Percentiles rank a stretch among this genome's conserved stretches.
Conservation (phyloP, 805 yeast species). For the Barnettozyma sucrosica region DNA sequence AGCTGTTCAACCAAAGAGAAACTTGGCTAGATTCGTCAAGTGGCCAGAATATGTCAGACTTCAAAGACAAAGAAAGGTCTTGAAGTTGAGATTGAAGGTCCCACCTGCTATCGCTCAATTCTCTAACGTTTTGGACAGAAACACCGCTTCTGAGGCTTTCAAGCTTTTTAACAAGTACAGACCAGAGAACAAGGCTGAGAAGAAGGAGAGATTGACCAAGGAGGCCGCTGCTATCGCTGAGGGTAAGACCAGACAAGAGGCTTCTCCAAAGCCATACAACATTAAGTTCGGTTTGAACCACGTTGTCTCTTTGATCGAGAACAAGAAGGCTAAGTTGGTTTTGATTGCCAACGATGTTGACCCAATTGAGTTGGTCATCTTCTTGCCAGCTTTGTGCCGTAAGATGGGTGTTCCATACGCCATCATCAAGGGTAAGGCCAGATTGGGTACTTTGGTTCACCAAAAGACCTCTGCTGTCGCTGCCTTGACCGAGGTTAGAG, state of each 20-base stretch:
- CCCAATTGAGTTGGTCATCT: slow-evolving; percentile 96
- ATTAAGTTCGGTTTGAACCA: slow-evolving; percentile 99
- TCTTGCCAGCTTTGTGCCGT: slow-evolving; percentile 98
- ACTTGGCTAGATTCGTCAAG: slow-evolving; percentile 94
- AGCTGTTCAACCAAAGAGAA: slow-evolving; percentile 89
- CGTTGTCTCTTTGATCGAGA: slow-evolving; percentile 94
- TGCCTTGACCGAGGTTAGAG: slow-evolving; percentile 90
- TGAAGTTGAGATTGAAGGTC: slow-evolving; percentile 93
- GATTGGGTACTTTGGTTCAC: slow-evolving; percentile 97
- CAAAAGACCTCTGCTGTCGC: slow-evolving; percentile 96
- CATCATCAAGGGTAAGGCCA: slow-evolving; percentile 95
- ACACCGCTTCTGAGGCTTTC: slow-evolving; percentile 96
- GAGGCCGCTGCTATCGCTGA: slow-evolving; percentile 99
- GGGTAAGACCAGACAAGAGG: slow-evolving; percentile 96
- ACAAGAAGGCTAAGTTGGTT: slow-evolving; percentile 97
- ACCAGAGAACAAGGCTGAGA: slow-evolving; percentile 96
- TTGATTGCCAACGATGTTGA: slow-evolving; percentile 98
- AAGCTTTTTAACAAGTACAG: slow-evolving; percentile 98
- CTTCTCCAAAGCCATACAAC: slow-evolving; percentile 92
- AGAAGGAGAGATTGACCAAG: slow-evolving; percentile 98
- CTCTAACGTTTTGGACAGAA: slow-evolving; percentile 94
- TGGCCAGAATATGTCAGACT: slow-evolving; percentile 99
- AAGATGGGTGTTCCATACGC: slow-evolving; percentile 99
- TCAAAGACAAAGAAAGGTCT: slow-evolving; percentile 98
- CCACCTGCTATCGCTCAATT: slow-evolving; percentile 98